Evolutionary conservation across 2,329 filamentous ascomycete genomes (phyloP).

Genomic region (Fusarium tupiense): DNA sequence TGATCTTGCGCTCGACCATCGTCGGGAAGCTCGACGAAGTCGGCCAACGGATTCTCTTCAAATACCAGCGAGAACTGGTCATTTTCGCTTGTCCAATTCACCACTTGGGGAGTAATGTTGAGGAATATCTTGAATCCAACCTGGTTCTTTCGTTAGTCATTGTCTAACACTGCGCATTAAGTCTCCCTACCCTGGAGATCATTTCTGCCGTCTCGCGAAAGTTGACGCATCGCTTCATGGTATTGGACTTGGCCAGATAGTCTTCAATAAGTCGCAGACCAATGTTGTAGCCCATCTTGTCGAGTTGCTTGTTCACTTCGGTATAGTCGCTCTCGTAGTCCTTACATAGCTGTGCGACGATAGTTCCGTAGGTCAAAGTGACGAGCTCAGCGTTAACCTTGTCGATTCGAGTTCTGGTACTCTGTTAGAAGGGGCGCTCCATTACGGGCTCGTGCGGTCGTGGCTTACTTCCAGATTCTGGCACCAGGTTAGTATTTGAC

Average conservation of each 20-base stretch:
- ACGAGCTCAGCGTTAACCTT: conserved; percentile 99
- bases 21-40: conserved; percentile 97
- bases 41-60: conserved; percentile 95
- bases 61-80: conserved; percentile 97
- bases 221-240: conserved; percentile 86
- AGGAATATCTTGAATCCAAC: conserved; percentile 99
- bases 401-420: conserved; percentile 84
- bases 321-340: conserved; percentile 94
- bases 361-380: conserved; percentile 96
- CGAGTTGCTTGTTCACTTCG: conserved; percentile 96
- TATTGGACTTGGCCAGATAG: conserved; percentile 94
- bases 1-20: conserved; percentile 96
- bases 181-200: conserved; percentile 80
- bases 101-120: conserved; percentile 92
- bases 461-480: conserved; percentile 91
- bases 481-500: conserved; percentile 44
- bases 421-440: conserved; percentile 19
- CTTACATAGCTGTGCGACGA: conserved; percentile 95
- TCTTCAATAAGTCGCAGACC: conserved; percentile 95
- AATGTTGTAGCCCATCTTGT: conserved; percentile 99
- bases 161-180: background rate
- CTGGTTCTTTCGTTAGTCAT: conserved; percentile 56
- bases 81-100: conserved; percentile 95
- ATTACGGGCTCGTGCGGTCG: background rate
- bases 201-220: conserved; percentile 97